phyloP scores from a whole-genome alignment of 169 alveolate genomes.

The Amoebophrya sp. region DNA sequence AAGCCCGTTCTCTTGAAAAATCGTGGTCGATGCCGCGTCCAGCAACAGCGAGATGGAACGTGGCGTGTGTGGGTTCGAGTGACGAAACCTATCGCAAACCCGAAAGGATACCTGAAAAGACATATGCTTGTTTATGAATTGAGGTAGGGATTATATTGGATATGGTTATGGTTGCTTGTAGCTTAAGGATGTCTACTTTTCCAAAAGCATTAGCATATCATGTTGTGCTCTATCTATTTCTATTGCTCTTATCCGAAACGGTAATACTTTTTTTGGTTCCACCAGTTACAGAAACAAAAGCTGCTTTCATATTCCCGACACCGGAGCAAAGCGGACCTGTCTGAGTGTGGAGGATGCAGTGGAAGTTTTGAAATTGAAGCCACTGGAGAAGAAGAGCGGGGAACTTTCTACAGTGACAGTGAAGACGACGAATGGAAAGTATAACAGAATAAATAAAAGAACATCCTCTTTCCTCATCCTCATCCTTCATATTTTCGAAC shows the following conservation, averaged over 20 bases:
- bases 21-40: background rate
- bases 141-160: no score
- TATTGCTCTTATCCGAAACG: no score
- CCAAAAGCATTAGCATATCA: no score
- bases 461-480: no score
- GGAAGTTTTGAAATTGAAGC: background rate
- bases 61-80: background rate
- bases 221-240: no score
- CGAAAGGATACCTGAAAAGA: no score
- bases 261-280: no score
- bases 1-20: background rate
- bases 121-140: no score
- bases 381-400: background rate
- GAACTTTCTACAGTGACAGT: background rate
- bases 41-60: background rate
- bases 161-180: no score
- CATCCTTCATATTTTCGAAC: background rate
- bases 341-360: background rate
- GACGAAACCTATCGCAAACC: background rate
- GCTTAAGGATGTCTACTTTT: no score
- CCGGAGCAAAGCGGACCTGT: background rate
- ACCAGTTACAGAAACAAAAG: background rate
- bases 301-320: background rate
- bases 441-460: no score
- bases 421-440: background rate